phyloP scores from a whole-genome alignment of 176 grass and related monocot species.

The Secale cereale region DNA sequence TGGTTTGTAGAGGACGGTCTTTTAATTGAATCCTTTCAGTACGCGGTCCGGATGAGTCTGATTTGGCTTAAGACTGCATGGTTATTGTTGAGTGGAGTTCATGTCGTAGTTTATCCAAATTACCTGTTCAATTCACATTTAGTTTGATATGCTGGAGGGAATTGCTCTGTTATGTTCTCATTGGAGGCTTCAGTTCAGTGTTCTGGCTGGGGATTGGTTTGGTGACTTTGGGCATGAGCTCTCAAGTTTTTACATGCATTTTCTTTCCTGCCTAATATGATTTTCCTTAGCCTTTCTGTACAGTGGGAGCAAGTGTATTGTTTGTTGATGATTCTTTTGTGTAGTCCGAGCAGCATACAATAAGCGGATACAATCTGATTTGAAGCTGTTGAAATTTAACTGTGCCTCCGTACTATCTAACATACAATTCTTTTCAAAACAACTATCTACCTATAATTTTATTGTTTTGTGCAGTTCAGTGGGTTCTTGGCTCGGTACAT shows the following conservation, averaged over 20 bases:
- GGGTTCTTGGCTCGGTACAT: background rate
- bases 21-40: background rate
- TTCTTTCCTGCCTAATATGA: background rate
- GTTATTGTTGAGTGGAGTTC: background rate
- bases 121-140: background rate
- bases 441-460: background rate
- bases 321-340: slow-evolving; percentile 5
- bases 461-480: background rate
- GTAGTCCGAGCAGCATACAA: background rate
- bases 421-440: background rate
- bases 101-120: background rate
- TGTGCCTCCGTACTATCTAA: background rate
- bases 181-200: background rate
- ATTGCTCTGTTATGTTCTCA: background rate
- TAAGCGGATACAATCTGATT: background rate
- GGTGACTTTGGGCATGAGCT: background rate
- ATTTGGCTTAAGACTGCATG: background rate
- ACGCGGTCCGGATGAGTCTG: background rate
- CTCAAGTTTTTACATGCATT: background rate
- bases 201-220: background rate
- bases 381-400: background rate
- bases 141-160: background rate
- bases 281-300: background rate
- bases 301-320: background rate
- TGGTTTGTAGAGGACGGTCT: background rate